Base-by-base conservation (phyloP, 2,329 filamentous ascomycete species). In the Grosmannia huntii region DNA sequence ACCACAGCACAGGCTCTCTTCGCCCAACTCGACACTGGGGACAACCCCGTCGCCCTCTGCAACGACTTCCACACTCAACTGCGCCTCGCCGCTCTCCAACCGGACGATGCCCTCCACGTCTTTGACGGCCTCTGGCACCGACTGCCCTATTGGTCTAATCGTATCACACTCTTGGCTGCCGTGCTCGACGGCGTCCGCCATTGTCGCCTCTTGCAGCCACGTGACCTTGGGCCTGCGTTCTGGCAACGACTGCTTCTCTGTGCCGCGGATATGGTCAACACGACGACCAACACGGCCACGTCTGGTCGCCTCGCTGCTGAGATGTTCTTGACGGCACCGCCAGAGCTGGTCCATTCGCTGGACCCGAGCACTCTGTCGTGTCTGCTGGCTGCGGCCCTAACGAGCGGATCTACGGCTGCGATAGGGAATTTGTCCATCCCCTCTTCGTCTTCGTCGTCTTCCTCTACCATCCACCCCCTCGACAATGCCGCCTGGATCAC, bases 11-110 rank as follows among this genome's bases (percentile, higher is more conserved):
- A 55, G 23, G 19, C 52, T 0, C 57, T 63, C n/a, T n/a, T n/a
- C n/a, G n/a, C n/a, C n/a, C n/a, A n/a, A n/a, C n/a, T n/a, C n/a
- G n/a, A n/a, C n/a, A n/a, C n/a, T n/a, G n/a, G n/a, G n/a, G n/a
- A n/a, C n/a, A n/a, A n/a, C n/a, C n/a, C n/a, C n/a, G n/a, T n/a
- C n/a, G n/a, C n/a, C 27, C 27, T 28, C 33, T 12, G 7, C 57
- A 16, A 27, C 44, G 55, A 60, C 38, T 53, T 63, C n/a, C 56
- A 59, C 36, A 55, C 59, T 5, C 62, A 61, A 48, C 50, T 64
- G 38, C 21, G 56, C 5, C 54, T 61, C 9, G 62, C 59, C 19
- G 57, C 59, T 2, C 57, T 64, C n/a, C 57, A 59, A 0, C 52
- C 56, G 19, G 59, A 62, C 44, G 62, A 64, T 23, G 51, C 54